Percentiles rank a stretch among this genome's conserved stretches.
These are phyloP conservation scores for Fraxinus nigra DNA, from an alignment of 305 asterid genomes.

Conservation along the genomic window DNA sequence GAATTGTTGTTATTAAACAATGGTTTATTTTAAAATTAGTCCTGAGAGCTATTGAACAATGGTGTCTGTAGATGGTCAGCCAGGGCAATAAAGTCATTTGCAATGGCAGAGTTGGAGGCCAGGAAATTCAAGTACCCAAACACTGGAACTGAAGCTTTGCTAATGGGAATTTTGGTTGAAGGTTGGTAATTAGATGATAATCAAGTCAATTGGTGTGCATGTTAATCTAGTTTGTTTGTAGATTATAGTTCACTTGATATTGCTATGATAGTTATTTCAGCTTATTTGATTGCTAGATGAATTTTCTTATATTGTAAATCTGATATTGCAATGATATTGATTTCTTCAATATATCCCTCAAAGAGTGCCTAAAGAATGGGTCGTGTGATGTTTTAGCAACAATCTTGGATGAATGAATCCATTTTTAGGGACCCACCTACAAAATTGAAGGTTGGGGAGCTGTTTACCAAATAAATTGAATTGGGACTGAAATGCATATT, in stretches of 20 bases:
- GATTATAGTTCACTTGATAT: slow-evolving; percentile 6
- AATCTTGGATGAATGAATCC: background rate
- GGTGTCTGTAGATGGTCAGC: slow-evolving; percentile 73
- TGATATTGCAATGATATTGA: background rate
- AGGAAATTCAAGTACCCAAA: slow-evolving; percentile 78
- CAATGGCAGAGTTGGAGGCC: slow-evolving; percentile 82
- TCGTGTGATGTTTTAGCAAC: background rate
- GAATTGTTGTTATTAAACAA: background rate
- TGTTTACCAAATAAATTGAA: background rate
- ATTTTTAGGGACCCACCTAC: background rate
- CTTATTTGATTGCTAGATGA: slow-evolving; percentile 7
- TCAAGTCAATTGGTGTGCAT: slow-evolving; percentile 7
- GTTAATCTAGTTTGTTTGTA: slow-evolving; percentile 11
- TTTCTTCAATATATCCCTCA: background rate
- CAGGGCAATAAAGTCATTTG: slow-evolving; percentile 75
- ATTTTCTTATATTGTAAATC: background rate
- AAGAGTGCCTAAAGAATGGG: background rate
- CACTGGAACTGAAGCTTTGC: slow-evolving; percentile 83
- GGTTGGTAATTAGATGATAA: slow-evolving; percentile 40
- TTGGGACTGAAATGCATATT: background rate
- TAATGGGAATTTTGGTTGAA: slow-evolving; percentile 87
- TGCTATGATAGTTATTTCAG: background rate
- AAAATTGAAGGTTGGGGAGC: background rate
- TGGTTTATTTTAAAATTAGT: background rate
- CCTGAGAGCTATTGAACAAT: slow-evolving; percentile 26